Evolutionary conservation across 2,329 filamentous ascomycete species (phyloP).

Genomic region (Tolypocladium amazonense): DNA sequence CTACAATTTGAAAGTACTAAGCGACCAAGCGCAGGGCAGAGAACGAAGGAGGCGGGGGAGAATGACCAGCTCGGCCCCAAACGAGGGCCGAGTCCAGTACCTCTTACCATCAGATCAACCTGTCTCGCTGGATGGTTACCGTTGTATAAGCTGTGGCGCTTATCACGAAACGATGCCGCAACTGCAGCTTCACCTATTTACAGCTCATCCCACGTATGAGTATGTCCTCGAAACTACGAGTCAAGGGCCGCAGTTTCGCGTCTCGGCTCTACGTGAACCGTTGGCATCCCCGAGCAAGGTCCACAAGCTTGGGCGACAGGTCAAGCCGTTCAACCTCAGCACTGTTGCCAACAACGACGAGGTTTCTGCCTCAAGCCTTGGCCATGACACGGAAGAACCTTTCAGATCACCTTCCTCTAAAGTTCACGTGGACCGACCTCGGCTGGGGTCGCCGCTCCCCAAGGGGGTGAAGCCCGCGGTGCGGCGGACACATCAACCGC

Average conservation of each 20-base stretch:
- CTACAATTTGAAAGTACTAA: constrained; percentile 51
- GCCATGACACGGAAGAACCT: constrained; percentile 19
- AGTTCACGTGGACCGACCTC: constrained; percentile 9
- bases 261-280: constrained; percentile 20
- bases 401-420: constrained; percentile 12
- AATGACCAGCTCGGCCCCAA: constrained; percentile 12
- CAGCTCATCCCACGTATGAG: constrained; percentile 32
- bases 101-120: constrained; percentile 31
- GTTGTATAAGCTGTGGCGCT: constrained; percentile 40
- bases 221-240: constrained; percentile 26
- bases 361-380: constrained; percentile 33
- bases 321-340: constrained; percentile 33
- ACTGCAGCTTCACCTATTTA: constrained; percentile 37
- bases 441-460: constrained; percentile 11
- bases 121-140: constrained; percentile 35
- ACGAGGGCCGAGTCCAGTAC: constrained; percentile 35
- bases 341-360: constrained; percentile 33
- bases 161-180: constrained; percentile 35
- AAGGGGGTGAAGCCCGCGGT: constrained; percentile 6
- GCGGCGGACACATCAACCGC: constrained; percentile 9
- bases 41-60: constrained; percentile 30
- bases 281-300: constrained; percentile 22
- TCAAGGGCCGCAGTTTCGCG: constrained; percentile 27
- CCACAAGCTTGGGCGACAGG: constrained; percentile 31
- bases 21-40: constrained; percentile 45